These are phyloP conservation scores for Ambrosia trifida DNA, from an alignment of 129 eudicot species.

Conservation along the genomic window DNA sequence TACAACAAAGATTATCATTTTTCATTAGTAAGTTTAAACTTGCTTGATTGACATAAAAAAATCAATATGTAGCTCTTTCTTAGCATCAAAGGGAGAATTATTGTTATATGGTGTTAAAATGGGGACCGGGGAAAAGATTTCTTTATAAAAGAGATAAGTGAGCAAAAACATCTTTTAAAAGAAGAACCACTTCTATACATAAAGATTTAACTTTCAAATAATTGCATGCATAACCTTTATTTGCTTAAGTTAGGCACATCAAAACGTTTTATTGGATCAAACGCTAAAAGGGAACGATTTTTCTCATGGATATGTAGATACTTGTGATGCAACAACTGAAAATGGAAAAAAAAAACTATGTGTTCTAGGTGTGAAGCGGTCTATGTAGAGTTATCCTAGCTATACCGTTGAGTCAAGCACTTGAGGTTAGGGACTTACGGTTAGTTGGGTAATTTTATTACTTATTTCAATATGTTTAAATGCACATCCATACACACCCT, in stretches of 20 bases:
- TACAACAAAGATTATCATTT: neutral
- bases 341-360: too few relatives aligned
- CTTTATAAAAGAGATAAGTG: neutral
- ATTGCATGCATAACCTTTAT: constrained; percentile 8
- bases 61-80: constrained; percentile 8
- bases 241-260: constrained; percentile 2
- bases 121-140: constrained; percentile 34
- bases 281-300: neutral
- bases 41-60: neutral
- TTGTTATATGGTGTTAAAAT: neutral
- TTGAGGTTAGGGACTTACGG: neutral
- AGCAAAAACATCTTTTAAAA: constrained; percentile 24
- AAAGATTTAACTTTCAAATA: constrained; percentile 16
- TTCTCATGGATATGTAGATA: neutral
- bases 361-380: neutral
- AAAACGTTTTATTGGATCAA: neutral
- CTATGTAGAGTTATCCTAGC: neutral
- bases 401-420: neutral
- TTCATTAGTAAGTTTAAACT: neutral
- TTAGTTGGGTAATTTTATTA: constrained; percentile 1
- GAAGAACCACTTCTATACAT: constrained; percentile 26
- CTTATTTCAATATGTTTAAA: neutral
- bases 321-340: too few relatives aligned
- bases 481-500: neutral
- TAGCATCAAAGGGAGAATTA: constrained; percentile 23